Evolutionary conservation across 768 basidiomycete genomes (phyloP), one percentile per base, ranked within the genome.

Genomic region (Asterophora lycoperdoides): DNA sequence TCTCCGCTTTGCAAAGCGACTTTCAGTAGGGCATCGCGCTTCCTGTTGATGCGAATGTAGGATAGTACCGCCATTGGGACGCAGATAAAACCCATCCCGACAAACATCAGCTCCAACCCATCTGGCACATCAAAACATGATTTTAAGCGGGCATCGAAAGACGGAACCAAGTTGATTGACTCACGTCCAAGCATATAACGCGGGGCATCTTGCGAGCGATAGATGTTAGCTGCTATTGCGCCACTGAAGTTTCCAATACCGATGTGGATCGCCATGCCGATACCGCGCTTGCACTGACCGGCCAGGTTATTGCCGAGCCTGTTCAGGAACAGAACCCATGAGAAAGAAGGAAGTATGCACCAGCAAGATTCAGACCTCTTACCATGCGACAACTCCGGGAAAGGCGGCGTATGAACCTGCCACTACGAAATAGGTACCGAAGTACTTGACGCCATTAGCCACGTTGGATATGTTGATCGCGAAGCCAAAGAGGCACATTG

Each of bases 401-500:
- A 82, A 73, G 0, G 72, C 68, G 1, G 79, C 72, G 52, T 83
- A 86, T 34, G 73, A 72, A n/a, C 86, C 86, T 0, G 72, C 69
- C 6, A 86, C 83, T 19, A 76, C 73, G 47, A 87, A 76, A 70
- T 83, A 89, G 0, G 79, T 85, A 1, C 84, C 86, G 53, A 86
- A 83, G 61, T 87, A 88, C 64, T 87, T 86, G 20, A 69, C 79
- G 0, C 81, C 79, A 38, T 60, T 58, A 0, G 76, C 55, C 1
- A 65, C 77, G 10, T 73, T 58, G 0, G 81, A 79, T 43, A 87
- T 80, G 57, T 84, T 82, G 63, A 86, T 84, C 0, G 71, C 47
- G 57, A 81, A 86, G 0, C 85, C 84, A 23, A 83, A 68, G 30
- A 82, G 60, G 44, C 71, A 74, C 63, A 81, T 69, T 1, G 67